Evolutionary conservation across 2,329 filamentous ascomycete genomes (phyloP), one percentile per base, ranked within the genome.

Genomic region (Aspergillus pseudoviridinutans): DNA sequence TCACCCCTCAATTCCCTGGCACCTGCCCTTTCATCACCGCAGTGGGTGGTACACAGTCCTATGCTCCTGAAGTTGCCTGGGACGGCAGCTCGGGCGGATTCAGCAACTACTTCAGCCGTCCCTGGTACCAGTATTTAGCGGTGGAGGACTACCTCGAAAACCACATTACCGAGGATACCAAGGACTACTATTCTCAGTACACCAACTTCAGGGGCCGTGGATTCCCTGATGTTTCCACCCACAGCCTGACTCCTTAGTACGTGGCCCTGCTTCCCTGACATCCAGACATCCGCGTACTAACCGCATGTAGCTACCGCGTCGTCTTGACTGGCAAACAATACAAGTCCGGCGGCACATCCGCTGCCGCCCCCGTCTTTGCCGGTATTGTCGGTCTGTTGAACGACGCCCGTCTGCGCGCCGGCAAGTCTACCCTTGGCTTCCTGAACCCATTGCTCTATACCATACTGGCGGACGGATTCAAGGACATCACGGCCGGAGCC

Each of bases 21-120:
- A 81, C 82, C 0, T 91, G 88, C 64, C 87, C 87, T 0, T 90
- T 84, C 69, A 82, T 90, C 7, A 90, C 88, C 0, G 75, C 81
- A 2, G 82, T 90, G 1, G 88, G 88, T 6, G 87, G 83, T 1
- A 86, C 84, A 1, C 73, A 75, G 61, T 72, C 77, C 61, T 73
- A 80, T 46, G 68, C 76, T 54, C 80, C 79, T 20, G 80, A 83
- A 65, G 74, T 77, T 17, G 77, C 77, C 4, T 78, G 80, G 22
- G 77, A 76, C 44, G 76, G 76, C 49, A 70, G 75, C 49, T 69
- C 70, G 8, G 77, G 78, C 3, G 82, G 82, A 1, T 84, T 84
- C 71, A 80, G 77, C 60, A 76, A 82, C 66, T 78, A 79, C 65
- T 84, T 80, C 60, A 20, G 71, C 3, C 74, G 75, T 1, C 80